Conservation (phyloP, 768 basidiomycete genomes). For the Trametes cubensis region DNA sequence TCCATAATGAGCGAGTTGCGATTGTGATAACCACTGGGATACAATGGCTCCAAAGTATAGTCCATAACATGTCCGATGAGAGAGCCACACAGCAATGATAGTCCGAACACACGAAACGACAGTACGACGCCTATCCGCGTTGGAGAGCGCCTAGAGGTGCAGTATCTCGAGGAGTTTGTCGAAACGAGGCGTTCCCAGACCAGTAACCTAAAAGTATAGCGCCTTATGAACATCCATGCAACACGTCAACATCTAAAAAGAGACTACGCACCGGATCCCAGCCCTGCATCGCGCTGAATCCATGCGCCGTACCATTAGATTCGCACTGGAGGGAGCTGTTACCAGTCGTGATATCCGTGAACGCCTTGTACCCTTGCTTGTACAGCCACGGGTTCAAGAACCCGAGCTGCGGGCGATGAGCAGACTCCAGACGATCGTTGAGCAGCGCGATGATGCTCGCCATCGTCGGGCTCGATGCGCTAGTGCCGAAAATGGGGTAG, state of each 20-base stretch:
- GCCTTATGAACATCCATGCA: background rate
- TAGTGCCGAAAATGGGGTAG: slow-evolving; percentile 52
- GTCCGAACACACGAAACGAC: too few relatives aligned
- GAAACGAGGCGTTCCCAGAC: too few relatives aligned
- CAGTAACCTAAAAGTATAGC: too few relatives aligned
- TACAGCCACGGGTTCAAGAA: slow-evolving; percentile 42
- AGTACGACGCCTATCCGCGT: too few relatives aligned
- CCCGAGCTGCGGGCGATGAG: slow-evolving; percentile 34
- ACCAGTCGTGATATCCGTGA: slow-evolving; percentile 30
- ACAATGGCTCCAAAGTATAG: too few relatives aligned
- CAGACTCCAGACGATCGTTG: slow-evolving; percentile 35
- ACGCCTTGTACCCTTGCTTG: slow-evolving; percentile 20
- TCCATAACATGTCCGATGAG: too few relatives aligned
- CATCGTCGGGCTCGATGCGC: slow-evolving; percentile 63
- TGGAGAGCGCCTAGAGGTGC: background rate
- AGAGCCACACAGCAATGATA: too few relatives aligned
- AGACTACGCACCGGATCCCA: slow-evolving; percentile 37
- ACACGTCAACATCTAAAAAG: background rate
- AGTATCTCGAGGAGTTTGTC: background rate
- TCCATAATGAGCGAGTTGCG: too few relatives aligned
- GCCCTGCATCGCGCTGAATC: slow-evolving; percentile 35
- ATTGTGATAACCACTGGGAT: too few relatives aligned
- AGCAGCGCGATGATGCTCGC: slow-evolving; percentile 63
- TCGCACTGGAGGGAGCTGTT: slow-evolving; percentile 30
- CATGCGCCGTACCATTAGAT: slow-evolving; percentile 31